Base-by-base conservation (phyloP, 805 yeast genomes). In the Torulaspora microellipsoides region DNA sequence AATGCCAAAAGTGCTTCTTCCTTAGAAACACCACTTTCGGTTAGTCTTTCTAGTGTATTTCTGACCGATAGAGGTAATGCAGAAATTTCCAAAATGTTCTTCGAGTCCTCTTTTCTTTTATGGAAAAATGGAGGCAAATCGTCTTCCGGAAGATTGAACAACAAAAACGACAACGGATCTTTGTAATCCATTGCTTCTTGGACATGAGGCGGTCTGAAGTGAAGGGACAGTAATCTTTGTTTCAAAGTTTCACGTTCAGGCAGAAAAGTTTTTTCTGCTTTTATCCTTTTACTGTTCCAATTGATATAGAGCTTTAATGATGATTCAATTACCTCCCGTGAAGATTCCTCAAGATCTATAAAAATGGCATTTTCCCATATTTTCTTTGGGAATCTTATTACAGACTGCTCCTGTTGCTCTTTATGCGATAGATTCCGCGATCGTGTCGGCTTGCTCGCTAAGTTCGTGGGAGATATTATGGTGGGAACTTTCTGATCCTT, bases 111-210 rank as follows among this genome's bases (percentile, higher is more conserved):
- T 15, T 73, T 72, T 32, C 77, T 66, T 47, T 81, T 79, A 13
- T 74, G 71, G 55, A 85, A 85, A 36, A 71, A 68, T 0, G 66
- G 52, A 0, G 99, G 99, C 27, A 91, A 68, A 56, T 91, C 99
- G 58, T 90, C 98, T 50, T 93, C 97, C 0, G 98, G 98, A 3
- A 91, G 77, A 56, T 91, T 93, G 52, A 90, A 81, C 9, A 91
- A 65, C 14, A 91, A 72, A 69, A 66, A 70, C 0, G 73, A 68
- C 7, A 70, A 41, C 1, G 75, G 73, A 51, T 70, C 75, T 39
- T 58, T 60, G 56, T 85, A 85, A 23, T 69, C 65, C 36, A 86
- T 65, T 0, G 96, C 80, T 56, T 91, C 98, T 1, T 67, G 64
- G 1, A 83, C 77, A 58, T 90, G 97, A 1, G 75, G 56, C 29